phyloP scores from a whole-genome alignment of 2,329 filamentous ascomycete genomes.

The Sclerotiophoma versabilis region DNA sequence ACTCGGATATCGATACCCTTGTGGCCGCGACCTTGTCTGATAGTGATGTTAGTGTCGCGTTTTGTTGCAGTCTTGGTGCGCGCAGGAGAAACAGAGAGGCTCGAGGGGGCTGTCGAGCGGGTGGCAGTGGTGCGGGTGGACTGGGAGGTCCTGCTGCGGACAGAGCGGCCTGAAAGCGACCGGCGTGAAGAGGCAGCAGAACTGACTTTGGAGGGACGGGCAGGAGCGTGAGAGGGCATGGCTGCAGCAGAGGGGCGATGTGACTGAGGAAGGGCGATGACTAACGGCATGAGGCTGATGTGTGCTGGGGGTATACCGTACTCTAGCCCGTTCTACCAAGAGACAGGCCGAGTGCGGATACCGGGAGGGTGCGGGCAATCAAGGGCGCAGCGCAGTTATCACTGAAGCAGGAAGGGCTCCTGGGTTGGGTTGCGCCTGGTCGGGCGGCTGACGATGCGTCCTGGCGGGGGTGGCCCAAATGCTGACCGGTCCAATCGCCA shows the following conservation, averaged over 20 bases:
- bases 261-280: constrained; percentile 47
- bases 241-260: constrained; percentile 12
- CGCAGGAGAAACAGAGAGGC: constrained; percentile 38
- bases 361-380: constrained; percentile 27
- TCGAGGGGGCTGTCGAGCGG: constrained; percentile 38
- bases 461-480: constrained; percentile 8
- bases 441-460: constrained; percentile 18
- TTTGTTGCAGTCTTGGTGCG: constrained; percentile 25
- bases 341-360: constrained; percentile 48
- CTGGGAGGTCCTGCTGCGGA: constrained; percentile 34
- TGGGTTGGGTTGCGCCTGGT: constrained; percentile 22
- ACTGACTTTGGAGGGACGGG: constrained; percentile 4
- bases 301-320: constrained; percentile 38
- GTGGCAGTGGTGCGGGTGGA: constrained; percentile 32
- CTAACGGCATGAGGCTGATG: constrained; percentile 53
- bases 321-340: constrained; percentile 50
- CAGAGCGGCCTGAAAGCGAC: constrained; percentile 41
- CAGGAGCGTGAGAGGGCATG: constrained; percentile 11
- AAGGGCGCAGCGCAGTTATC: constrained; percentile 29
- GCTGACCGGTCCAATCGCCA: constrained; percentile 18
- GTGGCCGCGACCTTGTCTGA: constrained; percentile 41
- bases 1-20: constrained; percentile 46
- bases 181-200: constrained; percentile 29
- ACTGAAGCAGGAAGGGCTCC: constrained; percentile 14
- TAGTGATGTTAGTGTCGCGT: constrained; percentile 49